Percentiles rank a stretch among this genome's conserved stretches.
Conservation (phyloP, 305 asterid species). For the Nicotiana rustica region DNA sequence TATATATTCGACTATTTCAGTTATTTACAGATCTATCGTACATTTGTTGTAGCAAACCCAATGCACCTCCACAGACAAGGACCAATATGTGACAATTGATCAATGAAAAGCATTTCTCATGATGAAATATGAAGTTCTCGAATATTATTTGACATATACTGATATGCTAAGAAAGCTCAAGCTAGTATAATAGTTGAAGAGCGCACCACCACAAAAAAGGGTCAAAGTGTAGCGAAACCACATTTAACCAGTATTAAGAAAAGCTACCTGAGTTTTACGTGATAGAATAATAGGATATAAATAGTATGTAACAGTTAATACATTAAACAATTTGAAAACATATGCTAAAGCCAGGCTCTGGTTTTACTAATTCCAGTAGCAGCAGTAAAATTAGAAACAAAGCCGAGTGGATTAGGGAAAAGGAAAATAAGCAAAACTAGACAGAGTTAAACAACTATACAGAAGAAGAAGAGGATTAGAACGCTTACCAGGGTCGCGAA, state of each 20-base stretch:
- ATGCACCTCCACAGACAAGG: neutral
- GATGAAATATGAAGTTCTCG: neutral
- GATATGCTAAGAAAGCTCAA: neutral
- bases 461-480: conserved; percentile 29
- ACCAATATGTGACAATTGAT: neutral
- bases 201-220: neutral
- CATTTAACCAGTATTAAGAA: neutral
- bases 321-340: neutral
- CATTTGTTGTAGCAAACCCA: neutral
- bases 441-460: neutral
- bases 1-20: neutral
- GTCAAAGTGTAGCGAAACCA: neutral
- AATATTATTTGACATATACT: neutral
- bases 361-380: neutral
- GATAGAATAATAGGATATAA: neutral
- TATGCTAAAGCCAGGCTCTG: neutral
- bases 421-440: neutral
- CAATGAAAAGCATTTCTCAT: neutral
- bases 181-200: neutral
- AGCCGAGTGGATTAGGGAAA: neutral
- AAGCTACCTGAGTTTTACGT: neutral
- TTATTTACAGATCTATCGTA: neutral
- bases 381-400: neutral
- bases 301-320: neutral
- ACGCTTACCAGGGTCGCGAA: conserved; percentile 92